phyloP scores from a whole-genome alignment of 1,284 basidiomycete genomes.

The Wallemia hederae region DNA sequence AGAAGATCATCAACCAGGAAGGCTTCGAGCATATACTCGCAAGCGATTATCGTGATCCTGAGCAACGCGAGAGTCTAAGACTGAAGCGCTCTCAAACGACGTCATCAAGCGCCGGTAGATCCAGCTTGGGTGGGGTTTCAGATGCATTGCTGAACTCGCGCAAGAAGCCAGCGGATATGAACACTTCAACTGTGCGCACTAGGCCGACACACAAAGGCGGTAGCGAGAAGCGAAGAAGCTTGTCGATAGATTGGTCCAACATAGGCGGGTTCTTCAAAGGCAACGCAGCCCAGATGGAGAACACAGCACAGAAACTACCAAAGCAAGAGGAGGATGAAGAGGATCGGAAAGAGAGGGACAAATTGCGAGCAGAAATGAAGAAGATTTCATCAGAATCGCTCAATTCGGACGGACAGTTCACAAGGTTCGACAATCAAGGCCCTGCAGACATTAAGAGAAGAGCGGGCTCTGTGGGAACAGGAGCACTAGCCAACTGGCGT shows the following conservation, averaged over 20 bases:
- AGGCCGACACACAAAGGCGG: not conserved
- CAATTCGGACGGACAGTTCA: not conserved
- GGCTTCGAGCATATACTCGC: not conserved
- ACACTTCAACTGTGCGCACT: not conserved
- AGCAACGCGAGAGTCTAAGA: not conserved
- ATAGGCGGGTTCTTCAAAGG: not conserved
- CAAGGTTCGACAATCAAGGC: not conserved
- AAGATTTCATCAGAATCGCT: not conserved
- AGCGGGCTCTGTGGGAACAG: not conserved
- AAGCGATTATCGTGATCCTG: not conserved
- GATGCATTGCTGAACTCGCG: not conserved
- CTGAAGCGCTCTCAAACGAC: not conserved
- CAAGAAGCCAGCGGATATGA: not conserved
- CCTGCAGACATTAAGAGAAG: not conserved
- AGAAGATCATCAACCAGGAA: not conserved
- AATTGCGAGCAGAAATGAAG: not conserved
- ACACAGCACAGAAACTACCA: slow-evolving; percentile 1
- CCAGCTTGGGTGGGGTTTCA: not conserved
- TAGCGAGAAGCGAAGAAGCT: not conserved
- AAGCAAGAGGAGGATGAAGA: not conserved
- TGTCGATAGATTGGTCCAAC: not conserved
- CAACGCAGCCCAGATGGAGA: not conserved
- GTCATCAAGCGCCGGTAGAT: not conserved
- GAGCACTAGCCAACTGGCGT: not conserved
- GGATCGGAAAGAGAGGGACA: not conserved